Evolutionary conservation across 169 alveolate species (phyloP).

Genomic region (Ichthyophthirius multifiliis): DNA sequence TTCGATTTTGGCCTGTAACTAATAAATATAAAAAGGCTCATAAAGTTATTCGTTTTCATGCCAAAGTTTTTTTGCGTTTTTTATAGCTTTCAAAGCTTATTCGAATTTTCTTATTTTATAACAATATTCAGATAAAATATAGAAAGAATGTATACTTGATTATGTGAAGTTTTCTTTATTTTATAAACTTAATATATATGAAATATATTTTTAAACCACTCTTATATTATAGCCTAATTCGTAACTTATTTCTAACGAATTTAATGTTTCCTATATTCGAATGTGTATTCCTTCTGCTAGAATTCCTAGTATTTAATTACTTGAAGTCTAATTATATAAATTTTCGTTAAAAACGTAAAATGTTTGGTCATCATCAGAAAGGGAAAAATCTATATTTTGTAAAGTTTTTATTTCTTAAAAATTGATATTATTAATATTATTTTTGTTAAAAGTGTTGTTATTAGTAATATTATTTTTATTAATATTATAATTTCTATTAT

Average conservation of each 20-base stretch:
- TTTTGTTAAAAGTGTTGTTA: no score
- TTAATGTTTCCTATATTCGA: no score
- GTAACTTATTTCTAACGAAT: background rate
- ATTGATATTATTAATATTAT: no score
- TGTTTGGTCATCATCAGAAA: no score
- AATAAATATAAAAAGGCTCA: background rate
- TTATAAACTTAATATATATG: background rate
- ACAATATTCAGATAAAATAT: background rate
- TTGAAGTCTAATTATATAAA: no score
- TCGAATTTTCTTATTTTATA: background rate
- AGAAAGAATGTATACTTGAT: background rate
- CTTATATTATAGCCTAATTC: background rate
- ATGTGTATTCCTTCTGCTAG: no score
- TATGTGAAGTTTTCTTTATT: constrained; percentile 5
- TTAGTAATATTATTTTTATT: no score
- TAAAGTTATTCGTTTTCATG: background rate
- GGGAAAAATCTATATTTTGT: no score
- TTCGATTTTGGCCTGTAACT: background rate
- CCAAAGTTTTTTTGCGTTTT: background rate
- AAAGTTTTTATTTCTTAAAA: no score
- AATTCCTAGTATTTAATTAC: no score
- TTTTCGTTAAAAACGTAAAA: no score
- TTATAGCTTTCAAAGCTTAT: background rate
- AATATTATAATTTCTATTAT: no score
- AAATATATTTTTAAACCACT: background rate